Evolutionary conservation across 1,284 basidiomycete genomes (phyloP).

Genomic region (Xerocomus amazonicus): DNA sequence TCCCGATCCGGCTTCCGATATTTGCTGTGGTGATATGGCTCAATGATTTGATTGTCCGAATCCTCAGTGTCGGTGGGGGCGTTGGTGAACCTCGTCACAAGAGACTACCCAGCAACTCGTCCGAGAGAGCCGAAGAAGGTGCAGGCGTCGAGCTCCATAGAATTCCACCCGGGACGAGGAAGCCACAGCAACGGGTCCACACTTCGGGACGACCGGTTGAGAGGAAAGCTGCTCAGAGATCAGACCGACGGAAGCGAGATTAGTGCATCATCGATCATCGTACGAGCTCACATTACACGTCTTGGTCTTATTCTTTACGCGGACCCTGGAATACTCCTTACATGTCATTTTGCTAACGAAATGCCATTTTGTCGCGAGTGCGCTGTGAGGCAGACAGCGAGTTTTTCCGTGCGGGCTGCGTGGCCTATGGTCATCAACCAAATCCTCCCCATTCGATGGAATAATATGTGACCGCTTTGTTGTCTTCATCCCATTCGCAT

Average conservation of each 20-base stretch:
- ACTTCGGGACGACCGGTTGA: slow-evolving; percentile 10
- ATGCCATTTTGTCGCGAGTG: background rate
- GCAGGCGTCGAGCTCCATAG: slow-evolving; percentile 31
- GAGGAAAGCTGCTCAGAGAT: slow-evolving; percentile 27
- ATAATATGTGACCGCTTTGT: slow-evolving; percentile 67
- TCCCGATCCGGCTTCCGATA: slow-evolving; percentile 75
- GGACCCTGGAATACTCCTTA: slow-evolving; percentile 16
- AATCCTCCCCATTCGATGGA: slow-evolving; percentile 93
- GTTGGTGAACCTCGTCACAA: slow-evolving; percentile 22
- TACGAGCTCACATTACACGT: slow-evolving; percentile 9
- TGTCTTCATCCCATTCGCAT: slow-evolving; percentile 81
- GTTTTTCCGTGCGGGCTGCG: background rate
- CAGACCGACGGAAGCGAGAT: slow-evolving; percentile 40
- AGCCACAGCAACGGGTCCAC: slow-evolving; percentile 8
- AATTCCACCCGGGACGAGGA: slow-evolving; percentile 8
- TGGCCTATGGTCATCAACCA: slow-evolving; percentile 45
- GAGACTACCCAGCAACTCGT: slow-evolving; percentile 40
- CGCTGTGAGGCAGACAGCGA: background rate
- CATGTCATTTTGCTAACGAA: slow-evolving; percentile 7
- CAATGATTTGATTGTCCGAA: slow-evolving; percentile 66
- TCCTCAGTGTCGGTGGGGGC: slow-evolving; percentile 54
- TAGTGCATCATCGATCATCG: slow-evolving; percentile 17
- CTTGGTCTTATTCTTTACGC: slow-evolving; percentile 11
- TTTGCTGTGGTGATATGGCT: slow-evolving; percentile 70
- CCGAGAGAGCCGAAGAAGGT: slow-evolving; percentile 54